A percentile compares a stretch with the other conserved stretches of the same genome.
Evolutionary conservation across 148 eudicot species (phyloP).

Genomic region (Pharnaceum exiguum): DNA sequence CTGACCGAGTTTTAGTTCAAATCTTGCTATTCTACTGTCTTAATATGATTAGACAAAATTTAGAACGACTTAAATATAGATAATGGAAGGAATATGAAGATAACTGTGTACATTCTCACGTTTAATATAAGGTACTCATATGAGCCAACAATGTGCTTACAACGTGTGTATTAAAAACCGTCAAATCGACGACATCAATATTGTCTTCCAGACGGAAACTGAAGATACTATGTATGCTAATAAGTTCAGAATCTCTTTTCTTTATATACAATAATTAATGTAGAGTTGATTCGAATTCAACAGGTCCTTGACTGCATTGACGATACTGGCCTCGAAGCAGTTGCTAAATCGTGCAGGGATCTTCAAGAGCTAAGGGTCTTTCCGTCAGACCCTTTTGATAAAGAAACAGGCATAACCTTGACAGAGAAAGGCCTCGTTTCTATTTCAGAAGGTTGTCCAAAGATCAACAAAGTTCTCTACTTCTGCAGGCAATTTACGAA

Average conservation of each 20-base stretch:
- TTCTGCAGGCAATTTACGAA: constrained; percentile 82
- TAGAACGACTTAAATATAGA: too few relatives aligned
- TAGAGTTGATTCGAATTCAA: background rate
- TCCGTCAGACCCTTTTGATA: constrained; percentile 68
- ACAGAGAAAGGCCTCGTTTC: constrained; percentile 74
- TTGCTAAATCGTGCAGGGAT: constrained; percentile 58
- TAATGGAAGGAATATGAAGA: too few relatives aligned
- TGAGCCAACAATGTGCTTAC: too few relatives aligned
- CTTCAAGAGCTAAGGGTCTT: constrained; percentile 67
- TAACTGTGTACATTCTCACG: too few relatives aligned
- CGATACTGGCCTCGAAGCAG: constrained; percentile 52
- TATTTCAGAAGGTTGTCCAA: constrained; percentile 66
- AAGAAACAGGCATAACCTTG: constrained; percentile 47
- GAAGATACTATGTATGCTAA: too few relatives aligned
- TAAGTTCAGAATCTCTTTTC: background rate
- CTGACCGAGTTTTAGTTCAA: too few relatives aligned
- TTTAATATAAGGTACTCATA: too few relatives aligned
- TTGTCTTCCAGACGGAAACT: too few relatives aligned
- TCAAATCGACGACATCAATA: too few relatives aligned
- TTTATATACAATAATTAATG: background rate
- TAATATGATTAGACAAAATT: too few relatives aligned
- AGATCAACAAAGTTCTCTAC: constrained; percentile 61
- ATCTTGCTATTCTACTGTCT: too few relatives aligned
- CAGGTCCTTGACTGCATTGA: constrained; percentile 78
- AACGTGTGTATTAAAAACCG: too few relatives aligned